A percentile compares a stretch with the other conserved stretches of the same genome.
phyloP scores from a whole-genome alignment of 1,139 yeast genomes.

The Eremothecium sinecaudum region DNA sequence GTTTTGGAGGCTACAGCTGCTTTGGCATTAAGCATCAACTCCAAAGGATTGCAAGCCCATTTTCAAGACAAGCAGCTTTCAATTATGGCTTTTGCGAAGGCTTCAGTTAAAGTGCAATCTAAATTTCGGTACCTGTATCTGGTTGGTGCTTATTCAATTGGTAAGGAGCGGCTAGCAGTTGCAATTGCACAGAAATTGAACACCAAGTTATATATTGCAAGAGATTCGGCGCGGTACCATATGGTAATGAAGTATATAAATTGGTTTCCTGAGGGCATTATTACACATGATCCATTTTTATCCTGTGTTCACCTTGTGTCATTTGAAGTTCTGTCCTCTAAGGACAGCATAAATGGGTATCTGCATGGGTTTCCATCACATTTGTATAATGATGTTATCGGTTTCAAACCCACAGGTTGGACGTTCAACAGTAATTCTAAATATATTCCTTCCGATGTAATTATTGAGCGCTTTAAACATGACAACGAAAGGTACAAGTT shows the following conservation, averaged over 20 bases:
- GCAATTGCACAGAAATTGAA: conserved; percentile 19
- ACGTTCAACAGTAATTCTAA: conserved; percentile 35
- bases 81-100: conserved; percentile 25
- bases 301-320: conserved; percentile 67
- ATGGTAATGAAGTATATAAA: conserved; percentile 13
- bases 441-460: conserved; percentile 1
- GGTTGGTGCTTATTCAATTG: conserved; percentile 88
- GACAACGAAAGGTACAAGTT: conserved; percentile 1
- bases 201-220: conserved; percentile 19
- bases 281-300: conserved; percentile 37
- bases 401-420: conserved; percentile 86
- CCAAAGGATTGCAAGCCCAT: conserved; percentile 25
- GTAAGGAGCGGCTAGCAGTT: conserved; percentile 78
- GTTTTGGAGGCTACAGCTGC: conserved; percentile 53
- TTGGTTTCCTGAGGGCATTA: conserved; percentile 19
- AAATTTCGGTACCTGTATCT: conserved; percentile 40
- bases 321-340: conserved; percentile 40
- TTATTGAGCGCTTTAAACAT: neutral
- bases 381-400: conserved; percentile 48
- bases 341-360: conserved; percentile 39
- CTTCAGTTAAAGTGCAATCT: neutral
- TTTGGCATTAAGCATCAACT: conserved; percentile 37
- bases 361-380: conserved; percentile 41
- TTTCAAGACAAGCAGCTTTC: conserved; percentile 33
- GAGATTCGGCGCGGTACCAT: conserved; percentile 13